Evolutionary conservation across 495 filamentous ascomycete genomes (phyloP), one percentile per base, ranked within the genome.

Genomic region (Umbilicaria muhlenbergii): DNA sequence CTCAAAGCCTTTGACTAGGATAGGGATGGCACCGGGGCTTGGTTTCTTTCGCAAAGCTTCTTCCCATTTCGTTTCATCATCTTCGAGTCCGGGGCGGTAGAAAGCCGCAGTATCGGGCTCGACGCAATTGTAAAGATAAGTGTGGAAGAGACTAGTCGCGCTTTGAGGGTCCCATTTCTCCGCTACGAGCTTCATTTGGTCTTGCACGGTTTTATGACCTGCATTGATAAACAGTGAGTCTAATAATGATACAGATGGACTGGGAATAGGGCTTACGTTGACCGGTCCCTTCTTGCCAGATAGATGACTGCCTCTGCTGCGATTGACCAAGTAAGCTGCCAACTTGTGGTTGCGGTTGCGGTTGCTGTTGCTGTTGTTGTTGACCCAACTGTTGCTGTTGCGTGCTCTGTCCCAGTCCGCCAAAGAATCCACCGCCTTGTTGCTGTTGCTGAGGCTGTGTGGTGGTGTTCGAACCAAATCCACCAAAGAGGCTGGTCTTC

Each of bases 41-140:
- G 91, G 89, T 55, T 89, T 83, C 48, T 85, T 77, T 47, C 78
- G 71, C 42, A 94, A 70, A 10, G 91, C 91, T 52, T 94, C 86
- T 51, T 99, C 91, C 88, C 88, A 99, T 57, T 82, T 87, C 32
- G 73, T 70, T 18, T 79, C 74, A 60, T 93, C 80, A 51, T 96
- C 91, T 45, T 74, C 66, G 13, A 80, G 66, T 1, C 72, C 69
- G 5, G 88, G 87, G 47, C 78, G 74, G 61, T 83, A 95, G 62
- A 84, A 89, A 3, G 86, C 83, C 7, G 82, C 81, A 41, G 74
- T 66, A 15, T 83, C 75, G 50, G 86, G 77, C 14, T 78, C 75
- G 43, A 94, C 85, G 49, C 80, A 72, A 62, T 98, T 96, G 67
- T 96, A 98, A 58, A 95, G 82, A 58, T 98, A 96, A 42, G 81